Percentiles rank a stretch among this genome's conserved stretches.
phyloP scores from a whole-genome alignment of 306 rosid genomes.

The Prunus padus region DNA sequence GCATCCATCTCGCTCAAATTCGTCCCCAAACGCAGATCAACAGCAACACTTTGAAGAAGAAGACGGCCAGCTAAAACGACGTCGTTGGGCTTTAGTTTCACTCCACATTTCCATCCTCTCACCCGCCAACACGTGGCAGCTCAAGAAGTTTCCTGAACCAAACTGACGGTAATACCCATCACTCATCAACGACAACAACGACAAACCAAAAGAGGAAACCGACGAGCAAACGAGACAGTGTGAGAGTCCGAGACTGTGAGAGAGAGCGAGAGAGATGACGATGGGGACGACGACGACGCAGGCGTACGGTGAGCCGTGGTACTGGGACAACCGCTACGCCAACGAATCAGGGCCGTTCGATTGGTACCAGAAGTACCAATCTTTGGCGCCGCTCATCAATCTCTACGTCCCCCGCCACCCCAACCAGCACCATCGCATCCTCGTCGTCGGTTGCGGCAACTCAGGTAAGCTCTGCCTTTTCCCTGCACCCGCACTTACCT shows the following conservation, averaged over 20 bases:
- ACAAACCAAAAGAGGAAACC: background rate
- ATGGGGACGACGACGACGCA: constrained; percentile 43
- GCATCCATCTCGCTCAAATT: constrained; percentile 1
- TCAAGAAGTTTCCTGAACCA: background rate
- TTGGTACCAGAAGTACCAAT: constrained; percentile 83
- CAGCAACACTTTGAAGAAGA: background rate
- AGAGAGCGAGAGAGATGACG: constrained; percentile 15
- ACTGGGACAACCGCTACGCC: constrained; percentile 84
- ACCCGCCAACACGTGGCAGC: constrained; percentile 1
- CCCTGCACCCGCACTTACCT: background rate
- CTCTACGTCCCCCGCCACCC: constrained; percentile 51
- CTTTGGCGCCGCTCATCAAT: constrained; percentile 65
- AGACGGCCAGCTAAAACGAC: background rate
- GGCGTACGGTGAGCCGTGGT: constrained; percentile 85
- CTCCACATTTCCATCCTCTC: background rate
- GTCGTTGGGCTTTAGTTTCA: background rate
- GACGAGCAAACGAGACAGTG: background rate
- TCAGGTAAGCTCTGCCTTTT: constrained; percentile 41
- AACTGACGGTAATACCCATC: background rate
- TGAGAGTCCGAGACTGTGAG: background rate
- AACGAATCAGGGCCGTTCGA: constrained; percentile 68
- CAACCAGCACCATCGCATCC: constrained; percentile 34
- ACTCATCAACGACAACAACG: background rate
- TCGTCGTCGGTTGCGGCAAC: constrained; percentile 82
- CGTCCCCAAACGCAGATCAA: background rate